These are phyloP conservation scores for Calonectria fujianensis DNA, from an alignment of 2,329 filamentous ascomycete species.

Conservation along the genomic window DNA sequence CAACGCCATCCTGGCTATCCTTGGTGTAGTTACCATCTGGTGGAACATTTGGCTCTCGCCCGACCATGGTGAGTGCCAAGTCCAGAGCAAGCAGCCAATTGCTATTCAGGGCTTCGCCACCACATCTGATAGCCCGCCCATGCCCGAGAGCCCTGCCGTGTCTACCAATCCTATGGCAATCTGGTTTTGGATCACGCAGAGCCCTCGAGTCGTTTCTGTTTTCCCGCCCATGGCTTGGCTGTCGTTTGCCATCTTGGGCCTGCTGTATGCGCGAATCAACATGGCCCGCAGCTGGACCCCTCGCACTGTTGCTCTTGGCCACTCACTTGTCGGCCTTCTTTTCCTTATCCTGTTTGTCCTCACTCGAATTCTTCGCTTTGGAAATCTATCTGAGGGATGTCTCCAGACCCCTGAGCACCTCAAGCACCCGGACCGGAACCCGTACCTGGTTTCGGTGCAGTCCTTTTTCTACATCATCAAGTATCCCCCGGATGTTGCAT, in stretches of 20 bases:
- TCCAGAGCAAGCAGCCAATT: slow-evolving; percentile 35
- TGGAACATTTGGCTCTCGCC: slow-evolving; percentile 69
- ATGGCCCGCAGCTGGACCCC: slow-evolving; percentile 58
- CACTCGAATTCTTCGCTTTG: slow-evolving; percentile 64
- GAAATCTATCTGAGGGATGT: slow-evolving; percentile 67
- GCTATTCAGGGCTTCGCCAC: not conserved
- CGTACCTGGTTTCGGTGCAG: slow-evolving; percentile 62
- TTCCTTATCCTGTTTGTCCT: slow-evolving; percentile 63
- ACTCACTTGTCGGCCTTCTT: slow-evolving; percentile 53
- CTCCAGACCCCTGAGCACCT: slow-evolving; percentile 63
- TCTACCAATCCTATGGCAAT: slow-evolving; percentile 56
- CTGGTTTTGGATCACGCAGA: slow-evolving; percentile 64
- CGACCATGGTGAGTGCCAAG: slow-evolving; percentile 60
- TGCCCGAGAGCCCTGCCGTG: slow-evolving; percentile 35
- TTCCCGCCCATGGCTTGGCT: slow-evolving; percentile 69
- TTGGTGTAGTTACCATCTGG: slow-evolving; percentile 63
- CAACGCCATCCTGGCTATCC: slow-evolving; percentile 60
- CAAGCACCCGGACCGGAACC: slow-evolving; percentile 58
- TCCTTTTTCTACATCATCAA: slow-evolving; percentile 69
- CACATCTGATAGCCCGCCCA: not conserved
- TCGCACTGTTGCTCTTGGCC: slow-evolving; percentile 53
- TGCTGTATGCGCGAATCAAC: slow-evolving; percentile 65
- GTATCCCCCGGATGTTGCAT: slow-evolving; percentile 68
- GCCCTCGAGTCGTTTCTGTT: slow-evolving; percentile 58
- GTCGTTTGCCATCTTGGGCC: slow-evolving; percentile 66